Evolutionary conservation across 208 protist genomes (phyloP).

Genomic region (Trypanosoma vivax): DNA sequence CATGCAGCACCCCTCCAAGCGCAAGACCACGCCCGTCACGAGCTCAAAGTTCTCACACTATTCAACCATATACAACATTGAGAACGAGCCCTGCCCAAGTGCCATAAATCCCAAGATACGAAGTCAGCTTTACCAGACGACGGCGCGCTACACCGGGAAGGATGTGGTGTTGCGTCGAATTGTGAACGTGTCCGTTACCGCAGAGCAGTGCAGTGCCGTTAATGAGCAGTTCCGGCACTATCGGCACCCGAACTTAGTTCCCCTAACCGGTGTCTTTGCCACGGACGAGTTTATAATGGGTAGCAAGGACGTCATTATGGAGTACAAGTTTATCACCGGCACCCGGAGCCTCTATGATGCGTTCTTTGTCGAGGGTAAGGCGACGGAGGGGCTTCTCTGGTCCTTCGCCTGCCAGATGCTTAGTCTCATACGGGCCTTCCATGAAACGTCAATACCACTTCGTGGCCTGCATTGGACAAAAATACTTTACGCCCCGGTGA

Average conservation of each 20-base stretch:
- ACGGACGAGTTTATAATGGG: conserved; percentile 86
- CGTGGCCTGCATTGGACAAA: conserved; percentile 81
- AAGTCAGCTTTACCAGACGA: conserved; percentile 78
- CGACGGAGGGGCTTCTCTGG: conserved; percentile 81
- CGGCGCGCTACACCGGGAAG: conserved; percentile 61
- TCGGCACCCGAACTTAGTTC: conserved; percentile 76
- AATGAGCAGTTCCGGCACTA: conserved; percentile 58
- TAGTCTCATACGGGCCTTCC: conserved; percentile 75
- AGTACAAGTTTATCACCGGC: conserved; percentile 76
- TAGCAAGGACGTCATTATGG: conserved; percentile 78
- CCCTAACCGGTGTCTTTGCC: conserved; percentile 60
- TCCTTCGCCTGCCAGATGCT: conserved; percentile 84
- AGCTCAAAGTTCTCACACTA: conserved; percentile 80
- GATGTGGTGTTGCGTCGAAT: conserved; percentile 72
- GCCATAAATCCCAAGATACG: conserved; percentile 52
- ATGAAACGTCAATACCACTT: conserved; percentile 66
- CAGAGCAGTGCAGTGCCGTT: conserved; percentile 42
- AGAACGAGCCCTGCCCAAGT: conserved; percentile 50
- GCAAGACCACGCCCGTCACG: conserved; percentile 61
- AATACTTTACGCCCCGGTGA: conserved; percentile 73
- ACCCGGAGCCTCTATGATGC: conserved; percentile 75
- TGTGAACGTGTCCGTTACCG: conserved; percentile 41
- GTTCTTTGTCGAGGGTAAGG: conserved; percentile 60
- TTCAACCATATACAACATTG: conserved; percentile 87
- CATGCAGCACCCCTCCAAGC: conserved; percentile 50